Evolutionary conservation across 306 rosid species (phyloP), one percentile per base, ranked within the genome.

Genomic region (Clitoria ternatea): DNA sequence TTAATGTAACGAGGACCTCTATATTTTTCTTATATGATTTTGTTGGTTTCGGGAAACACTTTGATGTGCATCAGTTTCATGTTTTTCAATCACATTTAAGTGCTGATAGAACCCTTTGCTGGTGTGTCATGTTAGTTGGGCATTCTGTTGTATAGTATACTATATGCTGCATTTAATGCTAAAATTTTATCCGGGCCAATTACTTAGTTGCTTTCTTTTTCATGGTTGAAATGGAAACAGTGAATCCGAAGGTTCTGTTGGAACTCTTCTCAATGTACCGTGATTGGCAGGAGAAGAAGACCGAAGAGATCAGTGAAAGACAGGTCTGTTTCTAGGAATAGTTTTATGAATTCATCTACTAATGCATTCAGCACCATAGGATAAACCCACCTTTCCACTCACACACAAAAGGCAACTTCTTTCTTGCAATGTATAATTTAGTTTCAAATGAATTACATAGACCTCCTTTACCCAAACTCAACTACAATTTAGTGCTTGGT

Each of bases 231-330:
- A 48, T 73, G 87, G 96, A 85, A 74, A 75, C 77, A 7, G 90
- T 89, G 77, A 72, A 94, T 91, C 96, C 99, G 0, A 88, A 86
- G 77, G 89, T 91, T 74, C 57, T 94, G 15, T 37, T 83, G 81
- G 99, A 91, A 76, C 95, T 94, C 78, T 95, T 95, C 83, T 87
- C 96, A 14, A 80, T 87, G 77, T 87, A 95, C 79, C 85, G 82
- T 19, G 94, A 80, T 20, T 89, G 93, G 92, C 96, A 89, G 77
- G 97, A 89, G 61, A 82, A 80, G 33, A 91, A 79, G 61, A 83
- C 82, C 70, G 81, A 83, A 44, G 84, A 65, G 65, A 91, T 91
- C 50, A 87, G 84, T 90, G 80, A 78, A 67, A 84, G 81, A 20
- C 97, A 95, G 99, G 99, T 95, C 48, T 81, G 79, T 65, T 69